These are phyloP conservation scores for Persicaria tinctoria DNA, from an alignment of 148 eudicot species.

Conservation along the genomic window DNA sequence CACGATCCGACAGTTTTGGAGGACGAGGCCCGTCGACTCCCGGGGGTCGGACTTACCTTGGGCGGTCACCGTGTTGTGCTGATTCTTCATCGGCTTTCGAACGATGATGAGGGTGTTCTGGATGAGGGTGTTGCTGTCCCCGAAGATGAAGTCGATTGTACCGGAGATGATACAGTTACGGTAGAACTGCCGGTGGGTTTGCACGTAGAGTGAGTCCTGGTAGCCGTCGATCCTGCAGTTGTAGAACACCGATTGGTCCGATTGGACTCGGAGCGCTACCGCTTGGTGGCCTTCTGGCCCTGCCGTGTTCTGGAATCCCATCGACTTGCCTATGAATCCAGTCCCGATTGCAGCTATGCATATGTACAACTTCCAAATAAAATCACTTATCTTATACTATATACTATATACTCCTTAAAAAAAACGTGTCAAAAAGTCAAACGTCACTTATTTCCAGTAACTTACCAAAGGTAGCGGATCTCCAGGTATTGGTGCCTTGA, in stretches of 20 bases:
- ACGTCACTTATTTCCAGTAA: neutral
- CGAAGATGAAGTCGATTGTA: constrained; percentile 52
- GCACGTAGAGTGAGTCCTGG: constrained; percentile 48
- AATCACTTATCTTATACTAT: too few species aligned
- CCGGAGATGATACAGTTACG: constrained; percentile 53
- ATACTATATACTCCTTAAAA: too few species aligned
- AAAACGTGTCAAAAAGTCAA: too few species aligned
- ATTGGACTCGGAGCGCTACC: constrained; percentile 52
- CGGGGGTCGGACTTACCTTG: constrained; percentile 37
- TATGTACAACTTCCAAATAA: neutral
- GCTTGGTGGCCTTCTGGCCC: constrained; percentile 64
- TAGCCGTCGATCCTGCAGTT: constrained; percentile 52
- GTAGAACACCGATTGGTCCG: constrained; percentile 45
- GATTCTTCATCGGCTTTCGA: constrained; percentile 33
- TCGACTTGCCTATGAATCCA: constrained; percentile 42
- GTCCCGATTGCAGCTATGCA: constrained; percentile 32
- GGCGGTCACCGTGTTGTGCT: constrained; percentile 60
- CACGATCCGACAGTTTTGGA: constrained; percentile 66
- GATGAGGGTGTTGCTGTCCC: constrained; percentile 34
- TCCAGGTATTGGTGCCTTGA: constrained; percentile 28
- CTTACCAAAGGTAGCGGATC: constrained; percentile 41
- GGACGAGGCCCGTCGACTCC: constrained; percentile 37
- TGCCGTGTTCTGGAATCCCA: constrained; percentile 60
- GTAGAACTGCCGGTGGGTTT: constrained; percentile 44
- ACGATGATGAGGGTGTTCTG: constrained; percentile 51